A percentile compares a stretch with the other conserved stretches of the same genome.
Conservation (phyloP, 768 basidiomycete species). For the Austroboletus eburneus region DNA sequence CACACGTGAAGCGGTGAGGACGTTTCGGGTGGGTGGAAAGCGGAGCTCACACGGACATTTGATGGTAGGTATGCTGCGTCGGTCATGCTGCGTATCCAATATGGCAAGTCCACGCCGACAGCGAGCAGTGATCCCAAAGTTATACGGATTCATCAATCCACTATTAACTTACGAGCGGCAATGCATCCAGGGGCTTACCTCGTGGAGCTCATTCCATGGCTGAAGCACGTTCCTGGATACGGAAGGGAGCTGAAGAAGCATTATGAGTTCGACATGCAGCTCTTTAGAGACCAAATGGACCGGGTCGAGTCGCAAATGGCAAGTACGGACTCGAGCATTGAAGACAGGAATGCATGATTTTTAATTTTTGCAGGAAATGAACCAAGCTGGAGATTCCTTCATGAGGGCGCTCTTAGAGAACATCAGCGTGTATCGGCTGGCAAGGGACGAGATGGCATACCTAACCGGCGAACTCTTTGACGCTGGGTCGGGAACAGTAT, state of each 20-base stretch:
- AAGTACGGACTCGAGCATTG: neutral
- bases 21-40: neutral
- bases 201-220: conserved; percentile 32
- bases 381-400: conserved; percentile 33
- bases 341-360: no score
- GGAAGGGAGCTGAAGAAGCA: conserved; percentile 46
- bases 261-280: conserved; percentile 44
- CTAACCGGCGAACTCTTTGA: conserved; percentile 56
- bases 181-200: conserved; percentile 32
- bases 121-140: conserved; percentile 21
- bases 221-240: conserved; percentile 53
- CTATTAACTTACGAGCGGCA: conserved; percentile 20
- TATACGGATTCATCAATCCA: conserved; percentile 10
- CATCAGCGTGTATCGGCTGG: conserved; percentile 41
- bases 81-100: conserved; percentile 20
- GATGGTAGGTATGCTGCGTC: conserved; percentile 22
- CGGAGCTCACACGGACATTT: neutral
- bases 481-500: conserved; percentile 54
- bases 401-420: conserved; percentile 50
- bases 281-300: conserved; percentile 48
- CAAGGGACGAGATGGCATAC: conserved; percentile 52
- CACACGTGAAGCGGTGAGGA: conserved; percentile 45
- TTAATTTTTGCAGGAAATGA: conserved; percentile 12
- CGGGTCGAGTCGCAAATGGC: conserved; percentile 44
- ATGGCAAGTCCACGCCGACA: conserved; percentile 26